Percentiles rank a stretch among this genome's conserved stretches.
Evolutionary conservation across 768 basidiomycete genomes (phyloP).

Genomic region (Termitomyces eurrhizus): DNA sequence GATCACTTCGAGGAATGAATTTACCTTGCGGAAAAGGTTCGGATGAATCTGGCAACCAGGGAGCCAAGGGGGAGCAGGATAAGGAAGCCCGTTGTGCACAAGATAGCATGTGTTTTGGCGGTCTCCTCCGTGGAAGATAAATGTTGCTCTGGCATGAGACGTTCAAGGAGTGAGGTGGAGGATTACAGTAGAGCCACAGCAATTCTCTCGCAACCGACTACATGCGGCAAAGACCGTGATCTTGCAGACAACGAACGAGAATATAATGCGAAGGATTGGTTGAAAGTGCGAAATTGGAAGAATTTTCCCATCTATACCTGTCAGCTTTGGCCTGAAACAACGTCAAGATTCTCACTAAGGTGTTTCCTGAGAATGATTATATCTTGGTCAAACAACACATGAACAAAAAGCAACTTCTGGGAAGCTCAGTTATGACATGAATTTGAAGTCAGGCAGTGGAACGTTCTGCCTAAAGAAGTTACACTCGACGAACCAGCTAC

Average conservation of each 20-base stretch:
- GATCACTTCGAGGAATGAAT: constrained; percentile 12
- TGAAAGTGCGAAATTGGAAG: neutral
- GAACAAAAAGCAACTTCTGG: too few species aligned
- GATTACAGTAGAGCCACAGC: neutral
- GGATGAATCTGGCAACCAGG: constrained; percentile 48
- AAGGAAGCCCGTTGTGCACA: constrained; percentile 45
- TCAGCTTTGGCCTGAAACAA: constrained; percentile 1
- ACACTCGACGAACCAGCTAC: too few species aligned
- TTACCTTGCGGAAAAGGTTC: constrained; percentile 46
- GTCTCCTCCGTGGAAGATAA: constrained; percentile 25
- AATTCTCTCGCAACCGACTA: neutral
- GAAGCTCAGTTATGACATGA: too few species aligned
- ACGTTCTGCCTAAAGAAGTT: too few species aligned
- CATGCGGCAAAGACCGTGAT: neutral
- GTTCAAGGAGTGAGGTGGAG: neutral
- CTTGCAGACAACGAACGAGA: neutral
- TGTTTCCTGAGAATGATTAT: neutral
- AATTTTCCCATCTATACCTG: constrained; percentile 11
- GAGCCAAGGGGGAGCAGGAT: constrained; percentile 57
- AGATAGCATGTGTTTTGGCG: constrained; percentile 45
- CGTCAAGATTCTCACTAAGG: neutral
- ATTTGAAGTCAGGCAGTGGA: too few species aligned
- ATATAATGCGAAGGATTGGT: constrained; percentile 12
- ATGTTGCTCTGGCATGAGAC: constrained; percentile 6
- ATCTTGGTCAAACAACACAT: neutral